Evolutionary conservation across 768 basidiomycete species (phyloP).

Genomic region (Lactarius akahatsu): DNA sequence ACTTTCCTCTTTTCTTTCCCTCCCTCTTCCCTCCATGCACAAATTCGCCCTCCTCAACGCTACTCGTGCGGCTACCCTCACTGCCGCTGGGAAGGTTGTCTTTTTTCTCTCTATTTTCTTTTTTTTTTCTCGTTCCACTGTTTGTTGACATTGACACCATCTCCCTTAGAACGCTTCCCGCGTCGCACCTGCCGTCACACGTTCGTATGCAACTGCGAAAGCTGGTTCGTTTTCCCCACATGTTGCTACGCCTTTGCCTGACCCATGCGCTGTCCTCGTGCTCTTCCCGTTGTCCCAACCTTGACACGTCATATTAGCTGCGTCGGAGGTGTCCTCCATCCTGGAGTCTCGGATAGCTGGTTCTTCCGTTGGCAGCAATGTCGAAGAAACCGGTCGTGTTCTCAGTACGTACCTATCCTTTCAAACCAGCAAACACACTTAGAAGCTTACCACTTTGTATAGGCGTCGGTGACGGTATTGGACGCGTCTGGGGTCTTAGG

Average conservation of each 20-base stretch:
- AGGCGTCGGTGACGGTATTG: constrained; percentile 99
- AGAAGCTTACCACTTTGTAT: constrained; percentile 32
- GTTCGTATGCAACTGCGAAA: constrained; percentile 97
- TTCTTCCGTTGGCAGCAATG: constrained; percentile 84
- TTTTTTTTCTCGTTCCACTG: neutral
- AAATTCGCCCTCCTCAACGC: constrained; percentile 84
- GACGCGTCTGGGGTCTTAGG: constrained; percentile 97
- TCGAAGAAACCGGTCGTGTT: constrained; percentile 99
- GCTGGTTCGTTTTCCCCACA: constrained; percentile 60
- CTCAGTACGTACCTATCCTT: constrained; percentile 64
- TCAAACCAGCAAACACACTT: constrained; percentile 2
- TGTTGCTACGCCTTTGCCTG: constrained; percentile 8
- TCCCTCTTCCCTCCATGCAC: constrained; percentile 58
- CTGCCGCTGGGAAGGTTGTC: constrained; percentile 62
- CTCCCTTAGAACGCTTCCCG: constrained; percentile 39
- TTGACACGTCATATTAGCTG: constrained; percentile 59
- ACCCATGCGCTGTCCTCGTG: constrained; percentile 27
- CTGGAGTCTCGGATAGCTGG: constrained; percentile 98
- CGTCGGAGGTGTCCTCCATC: constrained; percentile 99
- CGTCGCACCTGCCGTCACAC: constrained; percentile 55
- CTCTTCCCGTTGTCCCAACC: constrained; percentile 36
- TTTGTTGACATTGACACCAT: constrained; percentile 24
- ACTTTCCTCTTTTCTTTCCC: constrained; percentile 45
- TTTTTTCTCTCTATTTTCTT: constrained; percentile 19
- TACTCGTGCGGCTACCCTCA: constrained; percentile 72